Base-by-base conservation (phyloP, 768 basidiomycete species). In the Tremella mesenterica region DNA sequence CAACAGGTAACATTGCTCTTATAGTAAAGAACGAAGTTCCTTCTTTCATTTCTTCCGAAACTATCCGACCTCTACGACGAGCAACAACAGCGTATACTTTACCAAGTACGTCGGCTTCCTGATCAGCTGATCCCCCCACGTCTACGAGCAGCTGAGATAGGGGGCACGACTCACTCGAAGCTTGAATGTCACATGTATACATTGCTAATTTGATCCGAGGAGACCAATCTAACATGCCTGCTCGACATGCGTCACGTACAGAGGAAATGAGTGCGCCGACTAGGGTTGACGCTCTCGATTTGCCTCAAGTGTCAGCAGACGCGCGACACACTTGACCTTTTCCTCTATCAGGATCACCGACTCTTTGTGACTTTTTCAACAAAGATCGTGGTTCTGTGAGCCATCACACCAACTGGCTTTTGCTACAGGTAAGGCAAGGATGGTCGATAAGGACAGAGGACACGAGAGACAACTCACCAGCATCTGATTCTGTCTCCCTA, bases 131-230 rank as follows among this genome's bases (percentile, higher is more conserved):
- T 31, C 16, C 7, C 16, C 18, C 29, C 14, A 25, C 25, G 20
- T 38, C 25, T 21, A 26, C 16, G 2, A 18, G 25, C 16, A 23
- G 25, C 4, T 16, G 31, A 23, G 5, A 13, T 38, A 52, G 18
- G 41, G 7, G 13, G 18, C 14, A 34, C 45, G 13, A 78, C 88
- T 68, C 70, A 96, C 92, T 88, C 14, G 93, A 91, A 1, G 92
- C 88, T 75, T 96, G 95, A 50, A 99, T 97, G 67, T 97, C 92
- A 73, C 93, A 99, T 12, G 86, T 85, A 72, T 99, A 99, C 90
- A 97, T 97, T 0, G 95, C 95, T 61, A 99, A 77, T 83, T 92
- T 88, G 61, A 99, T 79, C 53, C 95, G 79, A 13, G 95, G 95
- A 1, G 92, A 96, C 95, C 95, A 99, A 73, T 97, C 95, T 41